Base-by-base conservation (phyloP, 2,329 filamentous ascomycete species). In the Ceratocystis eucalypticola region DNA sequence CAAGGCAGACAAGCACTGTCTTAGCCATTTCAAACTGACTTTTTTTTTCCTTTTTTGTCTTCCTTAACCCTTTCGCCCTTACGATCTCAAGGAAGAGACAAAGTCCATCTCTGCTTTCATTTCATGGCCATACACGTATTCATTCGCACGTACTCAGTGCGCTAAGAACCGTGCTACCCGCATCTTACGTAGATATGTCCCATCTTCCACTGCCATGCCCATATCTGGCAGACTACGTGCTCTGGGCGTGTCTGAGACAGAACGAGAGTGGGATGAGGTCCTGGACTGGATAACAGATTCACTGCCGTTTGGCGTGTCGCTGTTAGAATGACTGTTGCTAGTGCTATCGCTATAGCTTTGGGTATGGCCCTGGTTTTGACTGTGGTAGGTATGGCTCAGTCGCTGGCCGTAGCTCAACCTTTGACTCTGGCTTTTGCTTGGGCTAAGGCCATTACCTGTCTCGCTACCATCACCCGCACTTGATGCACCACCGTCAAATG, bases 71-170 rank as follows among this genome's bases (percentile, higher is more conserved):
- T 22, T 53, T 15, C 12, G 10, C 10, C 37, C 37, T 41, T 12
- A 41, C 37, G 37, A 41, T 41, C 37, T 41, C 37, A 15, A 15
- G 37, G 37, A 41, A 41, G 37, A 41, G 3, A 41, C 37, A 15
- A 41, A 41, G 37, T 41, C 37, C 28, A 57, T 57, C 28, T 65
- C 33, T 59, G n/a, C 48, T 37, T 20, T 44, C 33, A 45, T 48
- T 44, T 37, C 63, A 22, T 63, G 61, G 41, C 61, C 61, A 48
- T 46, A 61, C 28, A 59, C 44, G 6, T 46, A 44, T 55, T 61
- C 66, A 37, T 62, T 28, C 57, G 17, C 41, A 61, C 59, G 44
- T 48, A 64, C 62, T 61, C 33, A 67, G 59, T 65, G 50, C 62
- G 41, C 62, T 53, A 64, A 44, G n/a, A 67, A 67, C 46, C 37